Base-by-base conservation (phyloP, 495 filamentous ascomycete species). In the Hyaloscypha variabilis region DNA sequence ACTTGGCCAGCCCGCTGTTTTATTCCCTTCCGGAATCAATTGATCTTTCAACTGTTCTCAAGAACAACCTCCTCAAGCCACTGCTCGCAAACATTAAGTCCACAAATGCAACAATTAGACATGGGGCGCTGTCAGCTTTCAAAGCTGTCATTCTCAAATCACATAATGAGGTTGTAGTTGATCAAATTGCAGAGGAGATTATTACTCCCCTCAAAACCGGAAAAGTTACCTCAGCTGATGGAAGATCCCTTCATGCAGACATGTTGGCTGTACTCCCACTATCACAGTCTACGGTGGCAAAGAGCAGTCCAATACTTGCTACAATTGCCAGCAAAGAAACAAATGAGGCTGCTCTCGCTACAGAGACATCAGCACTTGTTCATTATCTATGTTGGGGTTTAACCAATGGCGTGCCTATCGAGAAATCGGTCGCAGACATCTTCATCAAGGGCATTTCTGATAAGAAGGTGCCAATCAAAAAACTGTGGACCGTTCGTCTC, bases 41-140 rank as follows among this genome's bases (percentile, higher is more conserved):
- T 63, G 94, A 97, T 70, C 81, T 97, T 2, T 92, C 94, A 11
- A 84, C 87, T 52, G 73, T 91, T 10, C 78, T 97, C 21, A 83
- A 82, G 39, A 77, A 84, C 26, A 86, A 87, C 58, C 79, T 98
- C 17, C 75, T 94, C 24, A 97, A 97, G 70, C 94, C 93, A 21
- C 76, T 99, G 5, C 72, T 98, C 11, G 86, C 92, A 23, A 97
- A 90, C 75, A 81, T 91, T 77, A 98, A 97, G 77, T 98, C 95
- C 10, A 91, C 90, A 62, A 97, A 96, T 71, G 77, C 83, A 4
- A 75, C 73, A 2, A 91, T 97, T 60, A 86, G 95, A 51, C 86
- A 85, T 59, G 92, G 91, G 11, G 91, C 90, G 24, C 72, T 91
- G 13, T 82, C 81, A 24, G 90, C 89, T 2, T 97, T 98, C 74